Evolutionary conservation across 73 alveolate species (phyloP), one percentile per base, ranked within the genome.

Genomic region (Tetrahymena elliotti): DNA sequence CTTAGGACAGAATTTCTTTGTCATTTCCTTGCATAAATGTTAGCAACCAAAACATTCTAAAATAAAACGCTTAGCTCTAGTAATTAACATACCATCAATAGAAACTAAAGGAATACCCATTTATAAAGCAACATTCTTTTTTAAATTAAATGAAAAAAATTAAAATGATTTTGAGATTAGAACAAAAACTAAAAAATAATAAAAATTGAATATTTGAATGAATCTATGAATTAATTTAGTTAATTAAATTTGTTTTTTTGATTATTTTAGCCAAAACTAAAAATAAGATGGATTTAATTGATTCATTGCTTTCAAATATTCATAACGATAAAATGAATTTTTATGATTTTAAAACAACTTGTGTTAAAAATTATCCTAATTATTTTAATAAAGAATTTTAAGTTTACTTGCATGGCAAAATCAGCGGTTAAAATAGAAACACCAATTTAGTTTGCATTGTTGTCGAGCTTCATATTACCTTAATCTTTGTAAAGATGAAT

Each of bases 31-130:
- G 83, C 83, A 94, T 41, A 94, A 53, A 6, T 88, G 39, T 52
- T 94, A 40, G 40, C 95, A 84, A 18, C 54, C 35, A 35, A 84
- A 93, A 38, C 96, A 94, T 35, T 94, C 96, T 34, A 94, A 88
- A 94, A 94, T 88, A 35, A 94, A 94, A 18, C 96, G 93, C 92
- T 92, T 94, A 22, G 96, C 95, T 35, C 93, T 47, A 52, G 93
- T 94, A n/a, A 94, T 88, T 53, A 35, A 52, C 83, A 84, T 84
- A 31, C 96, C 96, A 38, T 94, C 96, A 7, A 88, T 35, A 3
- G 96, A 94, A 27, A 94, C 41, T 13, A 94, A 54, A 20, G 96
- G 96, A 35, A 94, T 37, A 35, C 96, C 96, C 95, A 94, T 94
- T 88, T 94, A 92, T 22, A 94, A 33, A 0, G 93, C 38, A n/a